Percentiles rank a stretch among this genome's conserved stretches.
Conservation (phyloP, 345 rosid species). For the Syzygium grande region DNA sequence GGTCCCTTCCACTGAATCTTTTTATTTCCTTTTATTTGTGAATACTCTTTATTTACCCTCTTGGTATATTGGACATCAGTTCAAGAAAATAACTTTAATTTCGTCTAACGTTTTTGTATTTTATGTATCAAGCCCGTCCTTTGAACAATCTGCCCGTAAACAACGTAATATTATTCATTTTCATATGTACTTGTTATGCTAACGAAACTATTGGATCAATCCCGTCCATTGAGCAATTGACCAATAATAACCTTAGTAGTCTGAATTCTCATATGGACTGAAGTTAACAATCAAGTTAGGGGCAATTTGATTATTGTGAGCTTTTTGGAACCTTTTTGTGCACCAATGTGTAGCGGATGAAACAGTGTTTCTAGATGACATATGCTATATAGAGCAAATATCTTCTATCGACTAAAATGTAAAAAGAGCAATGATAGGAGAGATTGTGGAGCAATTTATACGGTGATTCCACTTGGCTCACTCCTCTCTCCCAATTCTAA, state of each 20-base stretch:
- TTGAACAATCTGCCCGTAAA: not conserved
- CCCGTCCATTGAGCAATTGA: not conserved
- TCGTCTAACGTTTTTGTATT: not conserved
- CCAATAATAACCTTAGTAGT: not conserved
- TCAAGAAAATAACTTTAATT: not conserved
- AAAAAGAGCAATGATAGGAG: no score
- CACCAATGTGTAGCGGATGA: no score
- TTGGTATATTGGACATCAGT: not conserved
- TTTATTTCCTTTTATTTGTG: not conserved
- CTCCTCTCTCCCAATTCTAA: no score
- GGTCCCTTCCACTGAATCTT: not conserved
- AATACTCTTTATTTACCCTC: not conserved
- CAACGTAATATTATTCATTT: not conserved
- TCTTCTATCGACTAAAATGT: no score
- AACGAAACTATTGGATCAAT: not conserved
- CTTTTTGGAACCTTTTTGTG: no score
- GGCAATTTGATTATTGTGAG: no score
- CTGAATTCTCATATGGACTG: not conserved
- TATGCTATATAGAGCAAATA: no score
- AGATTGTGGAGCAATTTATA: no score
- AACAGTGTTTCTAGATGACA: no score
- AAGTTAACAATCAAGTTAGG: no score
- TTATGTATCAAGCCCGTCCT: not conserved
- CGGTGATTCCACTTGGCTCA: no score
- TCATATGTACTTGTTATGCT: not conserved